A percentile compares a stretch with the other conserved stretches of the same genome.
Evolutionary conservation across 305 asterid genomes (phyloP).

Genomic region (Fraxinus angustifolia): DNA sequence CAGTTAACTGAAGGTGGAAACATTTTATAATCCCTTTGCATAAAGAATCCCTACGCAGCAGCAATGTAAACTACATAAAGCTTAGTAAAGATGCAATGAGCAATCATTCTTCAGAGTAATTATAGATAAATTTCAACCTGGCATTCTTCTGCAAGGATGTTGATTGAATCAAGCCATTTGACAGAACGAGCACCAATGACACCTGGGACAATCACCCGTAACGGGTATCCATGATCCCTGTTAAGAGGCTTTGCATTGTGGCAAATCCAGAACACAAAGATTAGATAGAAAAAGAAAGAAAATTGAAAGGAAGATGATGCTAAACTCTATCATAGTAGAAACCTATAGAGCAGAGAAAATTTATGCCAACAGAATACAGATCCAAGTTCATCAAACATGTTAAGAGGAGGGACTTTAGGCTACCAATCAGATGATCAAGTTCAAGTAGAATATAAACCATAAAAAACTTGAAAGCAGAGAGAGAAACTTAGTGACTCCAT

Average conservation of each 20-base stretch:
- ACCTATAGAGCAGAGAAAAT: neutral
- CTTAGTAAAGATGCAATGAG: slow-evolving; percentile 9
- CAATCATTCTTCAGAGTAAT: slow-evolving; percentile 15
- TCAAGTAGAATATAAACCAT: neutral
- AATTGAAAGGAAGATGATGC: neutral
- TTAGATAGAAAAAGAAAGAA: slow-evolving; percentile 6
- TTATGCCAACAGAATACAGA: neutral
- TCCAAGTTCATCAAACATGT: neutral
- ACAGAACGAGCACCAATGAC: slow-evolving; percentile 97
- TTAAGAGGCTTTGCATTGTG: slow-evolving; percentile 51
- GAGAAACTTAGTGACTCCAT: neutral
- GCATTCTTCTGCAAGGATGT: slow-evolving; percentile 70
- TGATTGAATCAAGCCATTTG: slow-evolving; percentile 88
- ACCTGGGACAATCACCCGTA: slow-evolving; percentile 96
- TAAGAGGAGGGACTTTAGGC: neutral
- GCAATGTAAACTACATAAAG: slow-evolving; percentile 18
- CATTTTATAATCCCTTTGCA: slow-evolving; percentile 95
- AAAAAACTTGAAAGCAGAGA: neutral
- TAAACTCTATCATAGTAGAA: neutral
- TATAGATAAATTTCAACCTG: slow-evolving; percentile 42
- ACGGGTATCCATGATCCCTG: slow-evolving; percentile 96
- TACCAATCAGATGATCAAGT: neutral
- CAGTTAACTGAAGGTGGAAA: slow-evolving; percentile 94
- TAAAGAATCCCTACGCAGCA: slow-evolving; percentile 75
- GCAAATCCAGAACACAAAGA: slow-evolving; percentile 12